These are phyloP conservation scores for Blastocystis sp. DNA, from an alignment of 352 stramenopile genomes.

Conservation along the genomic window DNA sequence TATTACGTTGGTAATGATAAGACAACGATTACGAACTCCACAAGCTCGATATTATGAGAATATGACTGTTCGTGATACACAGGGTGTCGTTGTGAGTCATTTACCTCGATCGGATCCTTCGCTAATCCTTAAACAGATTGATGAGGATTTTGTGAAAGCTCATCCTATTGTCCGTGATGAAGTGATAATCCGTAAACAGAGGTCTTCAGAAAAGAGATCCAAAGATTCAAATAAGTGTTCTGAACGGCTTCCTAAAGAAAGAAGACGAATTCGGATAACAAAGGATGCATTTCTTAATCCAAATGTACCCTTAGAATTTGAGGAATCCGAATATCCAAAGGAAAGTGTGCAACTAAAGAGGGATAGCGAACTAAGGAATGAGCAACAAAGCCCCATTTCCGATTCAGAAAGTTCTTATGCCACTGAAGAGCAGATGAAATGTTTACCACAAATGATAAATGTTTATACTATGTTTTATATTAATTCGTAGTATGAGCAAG, in stretches of 20 bases:
- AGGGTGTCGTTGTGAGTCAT: constrained; percentile 12
- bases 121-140: not conserved
- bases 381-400: not conserved
- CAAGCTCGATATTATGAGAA: not conserved
- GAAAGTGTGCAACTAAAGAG: not conserved
- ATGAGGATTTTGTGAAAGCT: constrained; percentile 16
- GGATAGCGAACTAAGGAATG: not conserved
- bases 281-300: not conserved
- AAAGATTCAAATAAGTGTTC: too few relatives aligned
- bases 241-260: too few relatives aligned
- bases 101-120: not conserved
- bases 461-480: not conserved
- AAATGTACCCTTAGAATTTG: too few relatives aligned
- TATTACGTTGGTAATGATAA: not conserved
- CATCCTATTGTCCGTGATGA: not conserved
- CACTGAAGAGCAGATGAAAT: constrained; percentile 17
- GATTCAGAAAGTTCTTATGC: not conserved
- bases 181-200: not conserved
- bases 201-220: too few relatives aligned
- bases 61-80: not conserved
- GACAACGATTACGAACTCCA: not conserved
- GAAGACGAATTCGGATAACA: not conserved
- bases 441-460: constrained; percentile 6
- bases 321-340: not conserved
- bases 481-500: constrained; percentile 13